Percentiles rank a stretch among this genome's conserved stretches.
Conservation (phyloP, 2,329 filamentous ascomycete genomes). For the Rutstroemia sp. region DNA sequence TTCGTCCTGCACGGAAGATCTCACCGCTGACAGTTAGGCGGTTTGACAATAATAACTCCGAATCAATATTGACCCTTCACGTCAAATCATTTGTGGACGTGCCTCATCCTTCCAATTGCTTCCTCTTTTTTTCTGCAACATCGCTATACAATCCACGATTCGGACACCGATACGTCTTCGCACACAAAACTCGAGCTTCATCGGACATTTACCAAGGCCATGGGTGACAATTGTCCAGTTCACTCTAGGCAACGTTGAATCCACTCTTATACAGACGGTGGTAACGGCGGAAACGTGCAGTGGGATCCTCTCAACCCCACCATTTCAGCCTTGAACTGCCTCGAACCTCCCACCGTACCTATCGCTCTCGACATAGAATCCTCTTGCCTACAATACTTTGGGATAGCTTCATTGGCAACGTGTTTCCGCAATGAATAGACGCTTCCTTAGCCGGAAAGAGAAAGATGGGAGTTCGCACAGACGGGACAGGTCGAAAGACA, state of each 20-base stretch:
- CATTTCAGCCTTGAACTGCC: background rate
- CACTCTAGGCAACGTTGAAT: background rate
- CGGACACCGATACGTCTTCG: background rate
- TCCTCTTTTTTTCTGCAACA: background rate
- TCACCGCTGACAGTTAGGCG: too few species aligned
- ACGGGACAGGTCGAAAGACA: constrained; percentile 49
- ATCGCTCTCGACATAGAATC: background rate
- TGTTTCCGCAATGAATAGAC: constrained; percentile 37
- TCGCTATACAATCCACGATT: background rate
- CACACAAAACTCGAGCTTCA: too few species aligned
- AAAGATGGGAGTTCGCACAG: constrained; percentile 45
- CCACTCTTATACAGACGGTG: background rate
- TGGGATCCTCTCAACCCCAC: background rate
- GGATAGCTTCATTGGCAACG: background rate
- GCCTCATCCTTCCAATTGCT: background rate
- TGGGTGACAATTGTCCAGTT: too few species aligned
- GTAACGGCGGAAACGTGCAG: too few species aligned
- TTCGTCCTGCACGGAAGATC: too few species aligned
- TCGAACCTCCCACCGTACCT: background rate
- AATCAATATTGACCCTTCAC: too few species aligned
- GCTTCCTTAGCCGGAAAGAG: constrained; percentile 65
- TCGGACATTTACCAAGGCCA: too few species aligned
- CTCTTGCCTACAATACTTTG: background rate
- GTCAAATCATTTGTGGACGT: too few species aligned
- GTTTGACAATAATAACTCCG: too few species aligned